Percentiles rank a stretch among this genome's conserved stretches.
Evolutionary conservation across 2,329 filamentous ascomycete genomes (phyloP).

Genomic region (Plectosphaerella cucumerina): DNA sequence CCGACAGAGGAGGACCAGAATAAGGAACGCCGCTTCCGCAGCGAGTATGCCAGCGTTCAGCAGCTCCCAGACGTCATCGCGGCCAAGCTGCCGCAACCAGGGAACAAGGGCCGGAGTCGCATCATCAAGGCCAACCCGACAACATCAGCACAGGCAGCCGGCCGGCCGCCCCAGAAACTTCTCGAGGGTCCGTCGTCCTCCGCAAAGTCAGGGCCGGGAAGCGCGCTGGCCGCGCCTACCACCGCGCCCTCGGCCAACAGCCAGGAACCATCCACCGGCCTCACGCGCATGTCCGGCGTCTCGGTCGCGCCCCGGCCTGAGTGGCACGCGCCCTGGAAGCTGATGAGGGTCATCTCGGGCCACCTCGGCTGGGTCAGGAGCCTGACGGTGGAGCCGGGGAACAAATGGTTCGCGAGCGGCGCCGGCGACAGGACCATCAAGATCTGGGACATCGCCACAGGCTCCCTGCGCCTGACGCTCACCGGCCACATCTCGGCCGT

Average conservation of each 20-base stretch:
- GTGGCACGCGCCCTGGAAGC: conserved; percentile 98
- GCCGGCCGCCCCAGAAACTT: conserved; percentile 25
- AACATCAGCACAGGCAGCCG: conserved; percentile 49
- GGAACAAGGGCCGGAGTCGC: conserved; percentile 20
- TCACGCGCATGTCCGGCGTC: conserved; percentile 16
- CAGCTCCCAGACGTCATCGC: conserved; percentile 74
- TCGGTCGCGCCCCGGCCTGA: conserved; percentile 64
- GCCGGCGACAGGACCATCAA: conserved; percentile 97
- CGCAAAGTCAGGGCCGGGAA: conserved; percentile 19
- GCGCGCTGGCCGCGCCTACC: conserved; percentile 10
- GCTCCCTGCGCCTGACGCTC: conserved; percentile 76
- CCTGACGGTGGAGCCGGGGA: conserved; percentile 89
- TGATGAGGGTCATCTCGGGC: conserved; percentile 95
- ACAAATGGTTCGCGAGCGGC: conserved; percentile 96
- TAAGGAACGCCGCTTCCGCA: conserved; percentile 50
- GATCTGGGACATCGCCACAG: conserved; percentile 94
- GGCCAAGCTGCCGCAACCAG: conserved; percentile 62
- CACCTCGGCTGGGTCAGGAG: conserved; percentile 92
- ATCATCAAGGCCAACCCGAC: conserved; percentile 2
- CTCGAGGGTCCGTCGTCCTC: conserved; percentile 37
- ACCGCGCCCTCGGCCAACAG: background rate
- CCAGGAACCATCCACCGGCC: conserved; percentile 22
- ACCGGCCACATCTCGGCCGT: conserved; percentile 95
- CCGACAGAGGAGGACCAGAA: background rate
- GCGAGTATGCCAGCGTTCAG: conserved; percentile 75